These are phyloP conservation scores for Arxiozyma slooffiae DNA, from an alignment of 1,139 yeast species.

Conservation along the genomic window DNA sequence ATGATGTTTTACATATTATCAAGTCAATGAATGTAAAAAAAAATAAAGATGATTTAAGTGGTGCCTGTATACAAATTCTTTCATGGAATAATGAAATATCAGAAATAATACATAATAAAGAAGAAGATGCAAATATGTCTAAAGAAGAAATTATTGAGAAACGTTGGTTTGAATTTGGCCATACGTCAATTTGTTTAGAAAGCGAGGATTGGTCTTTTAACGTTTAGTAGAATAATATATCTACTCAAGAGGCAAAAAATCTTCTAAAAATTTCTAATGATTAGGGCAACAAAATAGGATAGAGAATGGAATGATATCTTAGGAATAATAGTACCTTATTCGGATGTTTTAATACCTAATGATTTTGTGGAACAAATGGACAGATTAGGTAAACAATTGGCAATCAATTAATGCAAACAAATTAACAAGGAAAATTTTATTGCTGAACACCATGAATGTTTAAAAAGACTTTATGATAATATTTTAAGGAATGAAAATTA, in stretches of 20 bases:
- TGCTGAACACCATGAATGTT: neutral
- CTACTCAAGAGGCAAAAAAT: slow-evolving; percentile 7
- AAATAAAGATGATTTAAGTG: neutral
- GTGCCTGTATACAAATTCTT: neutral
- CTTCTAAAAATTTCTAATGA: slow-evolving; percentile 12
- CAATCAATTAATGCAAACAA: neutral
- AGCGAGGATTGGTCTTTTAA: slow-evolving; percentile 15
- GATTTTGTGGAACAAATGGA: neutral
- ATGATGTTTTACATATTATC: neutral
- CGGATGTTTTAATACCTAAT: slow-evolving; percentile 11
- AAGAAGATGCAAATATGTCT: slow-evolving; percentile 7
- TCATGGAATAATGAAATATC: neutral
- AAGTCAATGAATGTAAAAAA: neutral
- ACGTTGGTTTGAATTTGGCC: slow-evolving; percentile 18
- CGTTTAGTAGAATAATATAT: slow-evolving; percentile 14
- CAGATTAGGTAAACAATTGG: neutral
- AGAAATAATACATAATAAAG: neutral
- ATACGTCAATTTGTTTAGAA: slow-evolving; percentile 19
- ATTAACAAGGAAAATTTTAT: neutral
- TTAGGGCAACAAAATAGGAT: slow-evolving; percentile 18
- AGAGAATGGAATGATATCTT: slow-evolving; percentile 18
- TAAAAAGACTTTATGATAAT: neutral
- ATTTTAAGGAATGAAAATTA: neutral
- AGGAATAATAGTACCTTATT: slow-evolving; percentile 14
- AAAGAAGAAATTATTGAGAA: slow-evolving; percentile 10